A percentile compares a stretch with the other conserved stretches of the same genome.
Evolutionary conservation across 257 asterid genomes (phyloP).

Genomic region (Gentiana macrophylla): DNA sequence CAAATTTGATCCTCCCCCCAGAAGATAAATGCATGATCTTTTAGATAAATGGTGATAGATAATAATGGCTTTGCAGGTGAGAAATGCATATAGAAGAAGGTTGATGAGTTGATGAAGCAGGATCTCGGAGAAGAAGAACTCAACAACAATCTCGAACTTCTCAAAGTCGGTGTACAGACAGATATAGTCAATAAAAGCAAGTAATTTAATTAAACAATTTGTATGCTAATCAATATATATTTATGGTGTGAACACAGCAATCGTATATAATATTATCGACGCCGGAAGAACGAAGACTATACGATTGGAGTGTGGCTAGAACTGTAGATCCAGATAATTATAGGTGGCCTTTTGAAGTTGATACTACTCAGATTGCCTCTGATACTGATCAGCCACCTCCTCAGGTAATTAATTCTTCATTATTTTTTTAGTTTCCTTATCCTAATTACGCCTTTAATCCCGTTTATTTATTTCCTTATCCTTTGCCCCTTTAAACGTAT

Average conservation of each 20-base stretch:
- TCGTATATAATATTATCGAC: constrained; percentile 51
- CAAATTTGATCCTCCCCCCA: neutral
- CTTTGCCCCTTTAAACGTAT: too few relatives aligned
- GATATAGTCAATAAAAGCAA: too few relatives aligned
- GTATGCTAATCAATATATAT: too few relatives aligned
- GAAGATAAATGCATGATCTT: neutral
- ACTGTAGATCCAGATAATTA: constrained; percentile 38
- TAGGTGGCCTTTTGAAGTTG: constrained; percentile 70
- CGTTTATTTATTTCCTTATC: too few relatives aligned
- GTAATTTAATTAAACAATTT: too few relatives aligned
- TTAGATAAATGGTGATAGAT: neutral
- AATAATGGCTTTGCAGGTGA: constrained; percentile 28
- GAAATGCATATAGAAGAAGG: constrained; percentile 39
- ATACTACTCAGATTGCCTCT: constrained; percentile 27
- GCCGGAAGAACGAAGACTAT: constrained; percentile 56
- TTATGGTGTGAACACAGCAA: constrained; percentile 23
- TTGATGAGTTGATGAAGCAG: constrained; percentile 31
- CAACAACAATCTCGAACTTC: constrained; percentile 34
- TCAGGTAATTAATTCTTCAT: constrained; percentile 21
- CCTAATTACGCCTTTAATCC: too few relatives aligned
- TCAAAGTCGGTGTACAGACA: constrained; percentile 29
- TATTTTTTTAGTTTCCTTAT: too few relatives aligned
- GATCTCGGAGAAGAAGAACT: constrained; percentile 42
- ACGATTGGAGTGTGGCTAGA: constrained; percentile 84
- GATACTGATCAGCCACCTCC: constrained; percentile 51